Evolutionary conservation across 441 rosid species (phyloP).

Genomic region (Croton laevigatus): DNA sequence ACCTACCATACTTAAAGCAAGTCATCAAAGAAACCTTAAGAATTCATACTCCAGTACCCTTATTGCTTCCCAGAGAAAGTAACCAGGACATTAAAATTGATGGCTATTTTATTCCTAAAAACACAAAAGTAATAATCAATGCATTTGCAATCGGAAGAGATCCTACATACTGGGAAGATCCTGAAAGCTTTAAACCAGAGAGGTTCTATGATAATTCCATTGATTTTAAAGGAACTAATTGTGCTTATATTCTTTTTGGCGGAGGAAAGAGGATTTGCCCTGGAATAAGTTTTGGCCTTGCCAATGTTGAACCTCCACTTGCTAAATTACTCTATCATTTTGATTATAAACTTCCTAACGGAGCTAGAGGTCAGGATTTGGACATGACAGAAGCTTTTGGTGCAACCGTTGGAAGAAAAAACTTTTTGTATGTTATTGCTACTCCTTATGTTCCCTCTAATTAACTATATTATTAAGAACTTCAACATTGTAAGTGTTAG

Average conservation of each 20-base stretch:
- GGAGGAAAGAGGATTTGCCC: constrained; percentile 79
- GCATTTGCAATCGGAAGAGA: constrained; percentile 56
- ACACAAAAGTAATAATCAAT: constrained; percentile 35
- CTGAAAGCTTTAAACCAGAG: constrained; percentile 40
- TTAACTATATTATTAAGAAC: too few relatives aligned
- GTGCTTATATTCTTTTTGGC: constrained; percentile 67
- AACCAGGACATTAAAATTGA: constrained; percentile 40
- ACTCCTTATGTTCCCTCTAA: background rate
- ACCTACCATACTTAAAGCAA: constrained; percentile 50
- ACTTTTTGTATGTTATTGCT: background rate
- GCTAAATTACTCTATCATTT: constrained; percentile 61
- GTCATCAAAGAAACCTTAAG: constrained; percentile 63
- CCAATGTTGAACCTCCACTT: constrained; percentile 52
- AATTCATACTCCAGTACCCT: constrained; percentile 47
- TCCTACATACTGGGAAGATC: constrained; percentile 40
- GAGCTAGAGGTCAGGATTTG: constrained; percentile 39
- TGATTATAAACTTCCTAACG: constrained; percentile 29
- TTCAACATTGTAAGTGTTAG: too few relatives aligned
- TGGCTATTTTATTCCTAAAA: constrained; percentile 45
- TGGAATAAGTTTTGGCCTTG: constrained; percentile 56
- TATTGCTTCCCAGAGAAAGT: constrained; percentile 43
- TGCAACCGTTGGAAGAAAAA: constrained; percentile 28
- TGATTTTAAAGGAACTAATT: constrained; percentile 63
- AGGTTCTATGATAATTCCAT: constrained; percentile 45
- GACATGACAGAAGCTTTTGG: constrained; percentile 68